Evolutionary conservation across 495 filamentous ascomycete genomes (phyloP), one percentile per base, ranked within the genome.

Genomic region (Talaromyces adpressus): DNA sequence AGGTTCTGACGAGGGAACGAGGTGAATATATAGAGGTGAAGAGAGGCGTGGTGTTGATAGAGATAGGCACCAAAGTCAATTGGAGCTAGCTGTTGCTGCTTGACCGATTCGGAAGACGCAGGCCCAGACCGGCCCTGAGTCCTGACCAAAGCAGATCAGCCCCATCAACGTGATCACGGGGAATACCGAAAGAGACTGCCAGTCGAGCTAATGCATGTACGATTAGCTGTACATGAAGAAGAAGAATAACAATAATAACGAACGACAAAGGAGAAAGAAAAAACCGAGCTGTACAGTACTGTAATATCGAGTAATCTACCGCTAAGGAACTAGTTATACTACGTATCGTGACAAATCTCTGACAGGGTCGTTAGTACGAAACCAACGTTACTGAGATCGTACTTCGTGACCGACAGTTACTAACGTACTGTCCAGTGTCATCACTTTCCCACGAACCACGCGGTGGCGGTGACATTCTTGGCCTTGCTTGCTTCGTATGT

Each of bases 91-190:
- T 36, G 52, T 29, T 41, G 36, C 52, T 27, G 52, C 5, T 56
- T 56, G 52, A 56, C 52, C 22, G 52, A 56, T 56, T 27, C 16
- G 52, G 52, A 56, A 56, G 52, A 23, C 27, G 52, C 5, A 14
- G 25, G 57, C 29, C 56, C 30, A 61, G 59, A 29, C 39, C 59
- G 51, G 59, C 52, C 52, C 52, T 56, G 27, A 56, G 20, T 14
- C 22, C 27, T 29, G 22, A 29, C 22, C 52, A 56, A 29, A 56
- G 52, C 20, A 52, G 39, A 61, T 47, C 25, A 23, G 59, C 47
- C 59, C 39, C 59, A 51, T 61, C 32, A 36, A 32, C 20, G 16
- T 61, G 56, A 58, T 30, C 56, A 58, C 56, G 56, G 56, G 49
- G 56, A 58, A 58, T 58, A 16, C 56, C 56, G 56, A 58, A 29